phyloP scores from a whole-genome alignment of 2,329 filamentous ascomycete genomes.

The Pseudogymnoascus sp. region DNA sequence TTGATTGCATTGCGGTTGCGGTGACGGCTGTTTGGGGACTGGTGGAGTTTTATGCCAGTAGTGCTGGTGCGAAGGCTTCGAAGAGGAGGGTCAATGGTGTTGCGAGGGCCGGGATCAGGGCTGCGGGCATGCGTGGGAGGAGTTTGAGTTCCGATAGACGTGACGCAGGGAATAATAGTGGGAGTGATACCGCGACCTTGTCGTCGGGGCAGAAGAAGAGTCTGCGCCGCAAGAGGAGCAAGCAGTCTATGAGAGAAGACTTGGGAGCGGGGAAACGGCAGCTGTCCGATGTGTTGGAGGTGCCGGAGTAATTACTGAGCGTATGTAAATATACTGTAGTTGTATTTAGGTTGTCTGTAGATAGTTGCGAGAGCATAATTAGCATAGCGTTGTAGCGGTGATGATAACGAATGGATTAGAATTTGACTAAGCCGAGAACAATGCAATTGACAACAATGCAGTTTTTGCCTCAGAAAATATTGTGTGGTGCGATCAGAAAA shows the following conservation, averaged over 20 bases:
- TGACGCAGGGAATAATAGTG: neutral
- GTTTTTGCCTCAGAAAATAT: neutral
- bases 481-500: neutral
- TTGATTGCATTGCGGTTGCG: constrained; percentile 44
- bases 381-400: constrained; percentile 6
- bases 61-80: neutral
- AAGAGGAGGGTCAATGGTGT: constrained; percentile 1
- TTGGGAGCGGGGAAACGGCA: constrained; percentile 8
- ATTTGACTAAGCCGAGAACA: neutral
- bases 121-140: neutral
- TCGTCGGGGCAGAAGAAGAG: neutral
- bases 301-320: neutral
- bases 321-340: neutral
- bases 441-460: too few species aligned
- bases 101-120: neutral
- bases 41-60: neutral
- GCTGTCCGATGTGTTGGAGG: constrained; percentile 3
- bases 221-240: constrained; percentile 7
- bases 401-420: constrained; percentile 7
- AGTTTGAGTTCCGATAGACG: neutral
- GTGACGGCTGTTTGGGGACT: neutral
- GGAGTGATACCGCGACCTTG: neutral
- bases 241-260: neutral
- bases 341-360: neutral
- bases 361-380: neutral